Evolutionary conservation across 2,329 filamentous ascomycete genomes (phyloP), one percentile per base, ranked within the genome.

Genomic region (Verticillium albo-atrum): DNA sequence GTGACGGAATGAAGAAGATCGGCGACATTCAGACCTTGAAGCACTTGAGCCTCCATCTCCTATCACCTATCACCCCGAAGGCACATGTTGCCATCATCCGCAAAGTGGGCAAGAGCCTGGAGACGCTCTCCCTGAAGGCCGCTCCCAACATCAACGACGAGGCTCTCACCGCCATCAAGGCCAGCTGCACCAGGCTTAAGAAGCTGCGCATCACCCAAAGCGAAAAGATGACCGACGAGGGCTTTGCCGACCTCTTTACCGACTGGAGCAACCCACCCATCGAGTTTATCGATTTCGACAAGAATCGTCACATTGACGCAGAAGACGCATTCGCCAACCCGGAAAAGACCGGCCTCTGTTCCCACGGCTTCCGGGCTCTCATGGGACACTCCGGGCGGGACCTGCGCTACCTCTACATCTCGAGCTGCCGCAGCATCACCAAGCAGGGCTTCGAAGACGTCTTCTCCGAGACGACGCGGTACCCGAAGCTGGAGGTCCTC

Each of bases 181-280:
- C 82, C 6, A 79, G 86, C 42, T 97, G 92, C 73, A 80, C 75
- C 6, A 75, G 78, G 1, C 80, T 98, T 17, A 74, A 71, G 57
- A 97, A 97, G 70, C 82, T 98, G 20, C 89, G 93, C 56, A 85
- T 98, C 66, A 89, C 88, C 0, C 87, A 91, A 64, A 96, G 91
- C 71, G 83, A 89, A 66, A 74, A 79, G 12, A 89, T 90, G 75
- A 92, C 89, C 0, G 93, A 98, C 70, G 79, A 80, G 4, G 91
- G 84, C 2, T 94, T 92, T 64, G 82, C 79, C 2, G 75, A 79
- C 1, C 82, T 98, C 10, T 97, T 97, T 74, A 85, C 77, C 0
- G 75, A 79, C 62, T 97, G 93, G 93, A 68, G 75, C 7, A 97
- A 96, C 68, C 84, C 84, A 2, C 82, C 89, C 0, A 79, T 98